These are phyloP conservation scores for Drechmeria coniospora DNA, from an alignment of 2,329 filamentous ascomycete species.

Conservation along the genomic window DNA sequence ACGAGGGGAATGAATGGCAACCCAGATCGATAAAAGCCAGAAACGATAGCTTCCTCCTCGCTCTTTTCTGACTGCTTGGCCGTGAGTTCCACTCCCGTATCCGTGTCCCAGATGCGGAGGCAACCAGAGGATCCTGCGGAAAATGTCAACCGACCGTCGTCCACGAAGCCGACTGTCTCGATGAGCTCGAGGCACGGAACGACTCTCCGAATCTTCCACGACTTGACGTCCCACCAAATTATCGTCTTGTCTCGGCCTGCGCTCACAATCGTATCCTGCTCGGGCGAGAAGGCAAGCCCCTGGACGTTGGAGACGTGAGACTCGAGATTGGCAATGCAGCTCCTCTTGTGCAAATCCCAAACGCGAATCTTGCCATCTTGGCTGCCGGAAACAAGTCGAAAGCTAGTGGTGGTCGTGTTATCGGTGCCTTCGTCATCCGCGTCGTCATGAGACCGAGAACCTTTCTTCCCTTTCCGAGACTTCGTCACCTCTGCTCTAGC, in stretches of 20 bases:
- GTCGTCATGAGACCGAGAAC: constrained; percentile 12
- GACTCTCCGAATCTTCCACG: constrained; percentile 70
- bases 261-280: constrained; percentile 63
- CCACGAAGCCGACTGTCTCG: constrained; percentile 69
- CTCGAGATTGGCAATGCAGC: constrained; percentile 61
- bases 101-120: constrained; percentile 70
- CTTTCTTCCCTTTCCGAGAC: constrained; percentile 20
- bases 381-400: constrained; percentile 75
- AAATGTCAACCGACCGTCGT: constrained; percentile 56
- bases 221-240: constrained; percentile 76
- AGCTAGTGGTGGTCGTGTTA: constrained; percentile 36
- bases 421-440: constrained; percentile 23
- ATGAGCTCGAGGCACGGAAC: constrained; percentile 75
- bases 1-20: constrained; percentile 63
- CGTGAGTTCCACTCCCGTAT: constrained; percentile 65
- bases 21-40: constrained; percentile 49
- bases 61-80: constrained; percentile 47
- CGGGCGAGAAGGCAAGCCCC: constrained; percentile 62
- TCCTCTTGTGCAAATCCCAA: constrained; percentile 81
- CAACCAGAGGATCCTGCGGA: constrained; percentile 74
- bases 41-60: constrained; percentile 53
- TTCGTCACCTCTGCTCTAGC: constrained; percentile 17
- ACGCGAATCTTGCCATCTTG: constrained; percentile 88
- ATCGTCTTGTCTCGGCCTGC: constrained; percentile 86
- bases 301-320: constrained; percentile 94